Evolutionary conservation across 768 basidiomycete species (phyloP), one percentile per base, ranked within the genome.

Genomic region (Suillus americanus): DNA sequence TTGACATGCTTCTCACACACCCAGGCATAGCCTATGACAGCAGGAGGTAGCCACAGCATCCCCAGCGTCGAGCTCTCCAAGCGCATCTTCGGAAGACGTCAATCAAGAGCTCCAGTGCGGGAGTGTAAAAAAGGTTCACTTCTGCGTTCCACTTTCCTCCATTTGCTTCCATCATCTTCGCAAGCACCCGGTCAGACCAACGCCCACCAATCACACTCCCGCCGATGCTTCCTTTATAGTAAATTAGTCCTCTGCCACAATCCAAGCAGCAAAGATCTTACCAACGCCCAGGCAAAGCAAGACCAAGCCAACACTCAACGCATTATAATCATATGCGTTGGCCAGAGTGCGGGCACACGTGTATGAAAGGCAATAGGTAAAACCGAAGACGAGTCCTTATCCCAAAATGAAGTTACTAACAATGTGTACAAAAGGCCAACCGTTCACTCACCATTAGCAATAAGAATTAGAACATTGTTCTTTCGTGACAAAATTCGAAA

Each of bases 21-120:
- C 95, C 94, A 96, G 3, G 85, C 94, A 71, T 91, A 92, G 0
- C 82, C 87, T 45, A 91, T 66, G 38, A 89, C 83, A 16, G 83
- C 82, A 0, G 81, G 82, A 8, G 94, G 89, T 59, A 85, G 55
- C 71, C 68, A 76, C 16, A 85, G 70, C 73, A 92, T 82, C 16
- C 84, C 87, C 16, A 81, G 68, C 28, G 82, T 79, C 0, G 87
- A 87, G 68, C 89, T 89, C 70, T 83, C 79, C 30, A 94, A 73
- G 6, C 92, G 87, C 86, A 92, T 91, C 90, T 92, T 68, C 18
- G 59, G 33, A n/a, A 28, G 40, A 33, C 16, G 25, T 18, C 66
- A 64, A 57, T 7, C 35, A 53, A 16, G n/a, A 28, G 30, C 7
- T 12, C n/a, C 28, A 38, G 25, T 40, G 50, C 5, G 14, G 60